Conservation (phyloP, 1,284 basidiomycete species). For the Trametes pubescens region DNA sequence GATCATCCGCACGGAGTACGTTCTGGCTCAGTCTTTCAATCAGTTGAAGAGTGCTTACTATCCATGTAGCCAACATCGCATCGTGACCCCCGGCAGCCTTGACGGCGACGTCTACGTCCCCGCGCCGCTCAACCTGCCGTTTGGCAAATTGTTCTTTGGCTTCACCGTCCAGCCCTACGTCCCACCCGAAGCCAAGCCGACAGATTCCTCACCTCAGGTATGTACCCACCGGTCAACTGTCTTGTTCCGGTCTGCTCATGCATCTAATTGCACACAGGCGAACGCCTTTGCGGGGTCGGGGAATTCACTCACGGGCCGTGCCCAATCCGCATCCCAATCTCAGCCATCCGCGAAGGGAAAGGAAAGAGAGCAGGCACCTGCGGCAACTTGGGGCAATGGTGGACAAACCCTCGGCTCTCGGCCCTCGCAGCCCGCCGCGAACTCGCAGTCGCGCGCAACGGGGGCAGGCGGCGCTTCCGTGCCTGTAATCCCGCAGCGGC, state of each 20-base stretch:
- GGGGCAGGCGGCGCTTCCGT: constrained; percentile 63
- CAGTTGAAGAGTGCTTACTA: constrained; percentile 26
- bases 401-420: constrained; percentile 64
- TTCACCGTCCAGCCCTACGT: constrained; percentile 81
- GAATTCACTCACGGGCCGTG: constrained; percentile 77
- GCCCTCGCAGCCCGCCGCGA: constrained; percentile 44
- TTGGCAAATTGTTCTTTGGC: constrained; percentile 95
- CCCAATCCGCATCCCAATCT: constrained; percentile 30
- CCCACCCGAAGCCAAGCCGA: constrained; percentile 52
- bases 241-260: neutral
- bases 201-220: constrained; percentile 32
- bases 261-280: constrained; percentile 36
- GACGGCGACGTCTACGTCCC: constrained; percentile 85
- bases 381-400: constrained; percentile 56
- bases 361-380: constrained; percentile 53
- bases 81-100: constrained; percentile 86
- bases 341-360: constrained; percentile 56
- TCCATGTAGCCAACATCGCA: constrained; percentile 74
- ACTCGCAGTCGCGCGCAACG: constrained; percentile 43
- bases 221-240: neutral
- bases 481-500: constrained; percentile 52
- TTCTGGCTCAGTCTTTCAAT: constrained; percentile 30
- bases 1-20: constrained; percentile 90
- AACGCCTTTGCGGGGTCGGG: constrained; percentile 90
- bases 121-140: constrained; percentile 89